Conservation (phyloP, 306 rosid genomes). For the Vigna angularis region DNA sequence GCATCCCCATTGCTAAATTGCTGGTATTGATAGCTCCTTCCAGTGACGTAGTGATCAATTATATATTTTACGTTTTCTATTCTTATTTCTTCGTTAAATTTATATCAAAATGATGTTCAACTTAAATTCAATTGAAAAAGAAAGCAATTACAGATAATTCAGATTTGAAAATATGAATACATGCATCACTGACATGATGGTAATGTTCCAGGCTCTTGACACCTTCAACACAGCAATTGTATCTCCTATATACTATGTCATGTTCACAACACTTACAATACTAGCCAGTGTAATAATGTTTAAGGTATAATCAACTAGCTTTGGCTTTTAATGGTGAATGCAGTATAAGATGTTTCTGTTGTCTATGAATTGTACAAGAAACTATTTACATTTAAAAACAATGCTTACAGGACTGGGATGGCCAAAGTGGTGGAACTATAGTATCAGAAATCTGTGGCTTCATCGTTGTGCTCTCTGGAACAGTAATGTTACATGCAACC, state of each 20-base stretch:
- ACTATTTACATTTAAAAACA: slow-evolving; percentile 34
- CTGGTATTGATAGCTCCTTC: neutral
- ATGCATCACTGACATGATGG: slow-evolving; percentile 37
- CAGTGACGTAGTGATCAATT: slow-evolving; percentile 9
- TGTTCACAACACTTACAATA: slow-evolving; percentile 86
- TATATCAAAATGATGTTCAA: slow-evolving; percentile 29
- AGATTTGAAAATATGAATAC: neutral
- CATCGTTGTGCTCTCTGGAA: slow-evolving; percentile 79
- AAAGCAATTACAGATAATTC: neutral
- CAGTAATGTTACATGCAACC: slow-evolving; percentile 69
- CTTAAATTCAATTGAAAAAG: slow-evolving; percentile 18
- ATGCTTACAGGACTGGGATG: slow-evolving; percentile 81
- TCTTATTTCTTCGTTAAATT: neutral
- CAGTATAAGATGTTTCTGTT: slow-evolving; percentile 1
- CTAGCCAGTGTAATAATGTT: slow-evolving; percentile 90
- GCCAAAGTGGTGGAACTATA: slow-evolving; percentile 68
- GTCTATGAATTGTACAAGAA: slow-evolving; percentile 23
- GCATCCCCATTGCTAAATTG: neutral
- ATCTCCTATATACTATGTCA: slow-evolving; percentile 87
- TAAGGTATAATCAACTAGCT: slow-evolving; percentile 61
- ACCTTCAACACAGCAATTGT: slow-evolving; percentile 90
- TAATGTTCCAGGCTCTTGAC: slow-evolving; percentile 83
- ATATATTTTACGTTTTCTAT: neutral
- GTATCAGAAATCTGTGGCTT: slow-evolving; percentile 88
- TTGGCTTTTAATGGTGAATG: slow-evolving; percentile 11